These are phyloP conservation scores for Inosperma sp. DNA, from an alignment of 768 basidiomycete genomes.

Conservation along the genomic window DNA sequence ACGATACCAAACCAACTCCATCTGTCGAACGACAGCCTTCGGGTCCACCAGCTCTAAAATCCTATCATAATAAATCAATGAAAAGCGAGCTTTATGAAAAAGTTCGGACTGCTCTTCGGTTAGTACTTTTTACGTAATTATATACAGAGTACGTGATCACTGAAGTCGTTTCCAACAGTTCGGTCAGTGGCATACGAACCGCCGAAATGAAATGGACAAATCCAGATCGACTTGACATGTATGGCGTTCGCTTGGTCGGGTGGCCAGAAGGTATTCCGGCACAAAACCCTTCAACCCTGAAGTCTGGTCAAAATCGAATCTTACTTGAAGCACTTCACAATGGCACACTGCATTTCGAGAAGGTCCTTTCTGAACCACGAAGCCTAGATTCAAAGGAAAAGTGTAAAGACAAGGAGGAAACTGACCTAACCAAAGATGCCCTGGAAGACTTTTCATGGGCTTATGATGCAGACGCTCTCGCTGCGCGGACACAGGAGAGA, in stretches of 20 bases:
- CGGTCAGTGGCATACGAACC: conserved; percentile 52
- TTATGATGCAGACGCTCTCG: conserved; percentile 32
- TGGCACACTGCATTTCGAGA: conserved; percentile 48
- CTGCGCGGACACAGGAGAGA: background rate
- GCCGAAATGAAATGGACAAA: conserved; percentile 80
- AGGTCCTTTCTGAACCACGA: conserved; percentile 15
- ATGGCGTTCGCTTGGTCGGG: conserved; percentile 57
- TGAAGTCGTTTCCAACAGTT: conserved; percentile 32
- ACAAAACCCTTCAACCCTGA: conserved; percentile 60
- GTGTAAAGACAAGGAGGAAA: conserved; percentile 4
- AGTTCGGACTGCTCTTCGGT: conserved; percentile 55
- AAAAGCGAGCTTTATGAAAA: conserved; percentile 55
- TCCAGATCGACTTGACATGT: conserved; percentile 49
- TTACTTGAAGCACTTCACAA: conserved; percentile 46
- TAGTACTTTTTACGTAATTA: conserved; percentile 8
- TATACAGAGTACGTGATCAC: too few species aligned
- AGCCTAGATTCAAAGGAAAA: conserved; percentile 4
- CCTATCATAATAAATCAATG: conserved; percentile 30
- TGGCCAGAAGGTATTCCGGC: conserved; percentile 58
- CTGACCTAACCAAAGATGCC: conserved; percentile 15
- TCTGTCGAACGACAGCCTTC: background rate
- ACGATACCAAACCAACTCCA: background rate
- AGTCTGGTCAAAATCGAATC: conserved; percentile 48
- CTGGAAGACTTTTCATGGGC: conserved; percentile 42
- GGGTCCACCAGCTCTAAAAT: conserved; percentile 9